Percentiles rank a stretch among this genome's conserved stretches.
phyloP scores from a whole-genome alignment of 805 yeast species.

The Tetrapisispora nanseiensis region DNA sequence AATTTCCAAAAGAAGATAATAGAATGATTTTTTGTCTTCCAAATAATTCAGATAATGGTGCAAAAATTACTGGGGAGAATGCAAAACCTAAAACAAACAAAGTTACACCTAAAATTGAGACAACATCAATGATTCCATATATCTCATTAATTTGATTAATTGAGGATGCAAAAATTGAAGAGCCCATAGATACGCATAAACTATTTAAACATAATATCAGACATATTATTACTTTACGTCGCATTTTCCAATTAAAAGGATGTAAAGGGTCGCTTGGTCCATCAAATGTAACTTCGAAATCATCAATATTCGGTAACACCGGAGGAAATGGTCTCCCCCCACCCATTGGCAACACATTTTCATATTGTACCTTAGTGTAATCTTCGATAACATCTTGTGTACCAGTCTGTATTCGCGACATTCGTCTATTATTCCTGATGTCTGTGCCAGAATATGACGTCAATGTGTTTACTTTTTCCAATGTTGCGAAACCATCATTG shows the following conservation, averaged over 20 bases:
- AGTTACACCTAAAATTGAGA: slow-evolving; percentile 65
- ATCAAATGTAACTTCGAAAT: slow-evolving; percentile 60
- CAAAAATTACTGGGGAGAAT: slow-evolving; percentile 85
- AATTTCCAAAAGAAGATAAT: slow-evolving; percentile 45
- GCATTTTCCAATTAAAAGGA: slow-evolving; percentile 67
- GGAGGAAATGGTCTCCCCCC: slow-evolving; percentile 57
- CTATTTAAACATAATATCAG: slow-evolving; percentile 39
- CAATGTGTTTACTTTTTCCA: slow-evolving; percentile 8
- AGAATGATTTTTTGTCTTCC: slow-evolving; percentile 60
- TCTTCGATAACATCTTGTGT: slow-evolving; percentile 7
- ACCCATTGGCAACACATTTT: slow-evolving; percentile 48
- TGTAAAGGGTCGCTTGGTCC: slow-evolving; percentile 73
- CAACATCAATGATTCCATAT: slow-evolving; percentile 55
- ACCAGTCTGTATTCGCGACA: slow-evolving; percentile 12
- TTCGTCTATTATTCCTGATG: slow-evolving; percentile 6
- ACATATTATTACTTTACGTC: slow-evolving; percentile 38
- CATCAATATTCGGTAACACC: slow-evolving; percentile 41
- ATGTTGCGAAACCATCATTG: not conserved
- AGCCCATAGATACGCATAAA: slow-evolving; percentile 57
- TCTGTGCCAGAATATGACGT: slow-evolving; percentile 11
- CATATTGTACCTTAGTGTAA: slow-evolving; percentile 7
- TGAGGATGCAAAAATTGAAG: slow-evolving; percentile 71
- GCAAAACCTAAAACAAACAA: slow-evolving; percentile 87
- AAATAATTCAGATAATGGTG: slow-evolving; percentile 71
- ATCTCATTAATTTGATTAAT: slow-evolving; percentile 37